These are phyloP conservation scores for Colletotrichum horii DNA, from an alignment of 2,329 filamentous ascomycete species.

Conservation along the genomic window DNA sequence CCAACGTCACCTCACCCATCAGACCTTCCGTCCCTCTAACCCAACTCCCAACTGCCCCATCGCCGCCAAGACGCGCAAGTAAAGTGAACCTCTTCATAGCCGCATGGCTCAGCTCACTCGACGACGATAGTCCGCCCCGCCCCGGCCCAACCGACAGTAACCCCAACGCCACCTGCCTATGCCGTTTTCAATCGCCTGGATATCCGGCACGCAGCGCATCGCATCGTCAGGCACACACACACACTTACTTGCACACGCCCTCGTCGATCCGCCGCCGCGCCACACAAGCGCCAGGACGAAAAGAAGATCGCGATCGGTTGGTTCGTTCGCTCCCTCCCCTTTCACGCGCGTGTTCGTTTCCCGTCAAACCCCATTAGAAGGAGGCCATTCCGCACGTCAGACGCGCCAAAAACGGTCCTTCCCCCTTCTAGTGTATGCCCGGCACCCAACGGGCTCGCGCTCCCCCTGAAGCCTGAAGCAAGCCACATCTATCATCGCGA, in stretches of 20 bases:
- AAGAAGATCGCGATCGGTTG: background rate
- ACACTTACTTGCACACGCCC: background rate
- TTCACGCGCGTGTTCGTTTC: background rate
- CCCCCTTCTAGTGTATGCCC: background rate
- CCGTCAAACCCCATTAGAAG: background rate
- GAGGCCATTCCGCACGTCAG: background rate
- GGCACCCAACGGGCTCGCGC: background rate
- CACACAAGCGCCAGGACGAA: background rate
- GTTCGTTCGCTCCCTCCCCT: background rate
- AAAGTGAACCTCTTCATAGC: background rate
- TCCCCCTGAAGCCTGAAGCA: background rate
- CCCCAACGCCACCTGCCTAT: background rate
- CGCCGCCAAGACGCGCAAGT: background rate
- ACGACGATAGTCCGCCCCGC: background rate
- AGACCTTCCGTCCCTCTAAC: background rate
- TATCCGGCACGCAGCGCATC: background rate
- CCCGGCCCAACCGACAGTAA: background rate
- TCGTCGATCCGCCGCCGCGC: background rate
- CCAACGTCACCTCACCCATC: background rate
- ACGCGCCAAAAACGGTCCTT: background rate
- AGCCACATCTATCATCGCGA: background rate
- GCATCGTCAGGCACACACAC: background rate
- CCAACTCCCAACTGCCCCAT: background rate
- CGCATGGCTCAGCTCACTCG: background rate
- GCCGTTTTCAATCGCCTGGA: background rate